These are phyloP conservation scores for Setomelanomma holmii DNA, from an alignment of 2,329 filamentous ascomycete species.

Conservation along the genomic window DNA sequence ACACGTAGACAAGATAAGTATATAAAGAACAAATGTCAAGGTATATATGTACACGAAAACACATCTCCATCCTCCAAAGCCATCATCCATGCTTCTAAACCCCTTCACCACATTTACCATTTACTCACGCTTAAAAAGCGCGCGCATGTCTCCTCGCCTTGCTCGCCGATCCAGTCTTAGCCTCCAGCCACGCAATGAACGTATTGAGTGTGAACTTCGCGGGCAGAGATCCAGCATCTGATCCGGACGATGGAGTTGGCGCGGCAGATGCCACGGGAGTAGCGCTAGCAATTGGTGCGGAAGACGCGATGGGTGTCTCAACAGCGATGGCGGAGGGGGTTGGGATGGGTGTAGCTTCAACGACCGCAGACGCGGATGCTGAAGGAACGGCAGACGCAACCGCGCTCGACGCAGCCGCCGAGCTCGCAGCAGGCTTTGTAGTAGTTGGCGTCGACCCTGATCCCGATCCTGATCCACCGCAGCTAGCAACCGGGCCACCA, in stretches of 20 bases:
- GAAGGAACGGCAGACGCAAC: slow-evolving; percentile 10
- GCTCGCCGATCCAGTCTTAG: slow-evolving; percentile 11
- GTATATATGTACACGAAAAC: slow-evolving; percentile 15
- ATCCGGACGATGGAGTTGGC: slow-evolving; percentile 4
- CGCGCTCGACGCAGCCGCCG: no score
- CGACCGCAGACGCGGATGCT: no score
- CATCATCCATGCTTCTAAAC: no score
- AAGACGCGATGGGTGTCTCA: slow-evolving; percentile 9
- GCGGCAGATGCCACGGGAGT: slow-evolving; percentile 5
- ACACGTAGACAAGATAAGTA: slow-evolving; percentile 3
- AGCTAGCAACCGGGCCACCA: slow-evolving; percentile 36
- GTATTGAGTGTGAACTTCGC: not conserved
- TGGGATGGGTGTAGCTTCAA: slow-evolving; percentile 11
- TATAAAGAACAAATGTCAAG: slow-evolving; percentile 6
- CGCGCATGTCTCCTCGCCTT: not conserved
- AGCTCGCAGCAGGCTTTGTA: no score
- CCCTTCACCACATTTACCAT: not conserved
- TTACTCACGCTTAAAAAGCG: slow-evolving; percentile 3
- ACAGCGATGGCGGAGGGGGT: slow-evolving; percentile 17
- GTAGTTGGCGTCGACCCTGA: no score
- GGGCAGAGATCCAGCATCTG: no score
- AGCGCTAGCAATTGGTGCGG: not conserved
- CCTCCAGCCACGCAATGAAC: not conserved
- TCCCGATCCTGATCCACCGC: slow-evolving; percentile 32
- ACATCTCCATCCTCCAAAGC: no score